Percentiles rank a stretch among this genome's conserved stretches.
phyloP scores from a whole-genome alignment of 805 yeast genomes.

The Grigorovia humatica region DNA sequence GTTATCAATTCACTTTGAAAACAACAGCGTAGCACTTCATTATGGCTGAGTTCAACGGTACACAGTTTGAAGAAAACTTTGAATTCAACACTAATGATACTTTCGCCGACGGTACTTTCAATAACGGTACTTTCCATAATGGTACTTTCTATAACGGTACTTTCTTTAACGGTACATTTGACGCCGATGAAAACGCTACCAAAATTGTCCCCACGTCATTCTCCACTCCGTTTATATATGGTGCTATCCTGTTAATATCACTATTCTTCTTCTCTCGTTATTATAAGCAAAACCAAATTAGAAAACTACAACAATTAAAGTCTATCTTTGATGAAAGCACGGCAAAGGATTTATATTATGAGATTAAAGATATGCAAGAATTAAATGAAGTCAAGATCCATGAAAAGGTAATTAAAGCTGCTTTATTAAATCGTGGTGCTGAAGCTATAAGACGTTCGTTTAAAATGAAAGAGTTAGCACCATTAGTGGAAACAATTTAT shows the following conservation, averaged over 20 bases:
- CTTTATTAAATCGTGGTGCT: constrained; percentile 61
- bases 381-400: constrained; percentile 41
- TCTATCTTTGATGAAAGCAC: constrained; percentile 69
- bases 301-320: constrained; percentile 45
- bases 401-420: constrained; percentile 66
- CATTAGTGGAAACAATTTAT: constrained; percentile 57
- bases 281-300: constrained; percentile 47
- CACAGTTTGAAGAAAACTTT: constrained; percentile 1
- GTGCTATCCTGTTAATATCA: constrained; percentile 55
- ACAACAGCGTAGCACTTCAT: neutral
- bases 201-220: constrained; percentile 39
- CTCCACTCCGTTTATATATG: constrained; percentile 67
- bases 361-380: constrained; percentile 38
- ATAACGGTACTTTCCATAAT: constrained; percentile 4
- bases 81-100: constrained; percentile 3
- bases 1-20: no score
- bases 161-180: constrained; percentile 2
- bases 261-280: constrained; percentile 57
- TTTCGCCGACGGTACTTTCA: constrained; percentile 4
- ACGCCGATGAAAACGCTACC: constrained; percentile 19
- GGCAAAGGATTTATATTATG: constrained; percentile 51
- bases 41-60: constrained; percentile 1
- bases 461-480: constrained; percentile 70
- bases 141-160: constrained; percentile 1
- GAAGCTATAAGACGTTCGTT: constrained; percentile 80